Evolutionary conservation across 2,329 filamentous ascomycete genomes (phyloP), one percentile per base, ranked within the genome.

Genomic region (Alternaria ethzedia): DNA sequence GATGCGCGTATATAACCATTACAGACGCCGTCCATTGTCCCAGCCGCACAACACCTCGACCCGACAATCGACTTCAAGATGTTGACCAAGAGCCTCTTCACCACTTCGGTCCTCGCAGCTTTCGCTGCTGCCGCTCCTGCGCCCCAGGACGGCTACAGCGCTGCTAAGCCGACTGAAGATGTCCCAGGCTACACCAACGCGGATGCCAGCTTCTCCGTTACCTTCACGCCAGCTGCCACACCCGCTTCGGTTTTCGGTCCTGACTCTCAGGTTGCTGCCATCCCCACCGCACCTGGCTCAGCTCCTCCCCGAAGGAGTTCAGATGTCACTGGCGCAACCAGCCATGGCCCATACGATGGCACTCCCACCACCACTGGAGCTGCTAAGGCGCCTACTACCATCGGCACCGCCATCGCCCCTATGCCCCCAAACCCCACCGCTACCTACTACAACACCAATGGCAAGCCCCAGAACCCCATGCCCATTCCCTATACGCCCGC

Each of bases 401-500:
- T 89, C 0, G 88, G 86, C 0, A 78, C 87, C 0, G 86, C 86
- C 1, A 86, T 95, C 54, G 28, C 12, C 5, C 28, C 28, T 6
- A 32, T 32, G 28, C 28, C 28, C 28, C 28, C 28, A 32, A 32
- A 32, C 28, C 84, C 86, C 0, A 87, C 86, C 8, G 89, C 89
- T 5, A 90, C 88, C 41, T 86, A 87, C 51, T 96, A 96, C 76
- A 90, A 90, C 10, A 86, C 88, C 8, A 86, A 94, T 69, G 93
- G 93, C 12, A 75, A 85, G 59, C 87, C 94, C 1, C 87, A 91
- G 59, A 81, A 87, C n/a, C 83, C 87, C 2, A 81, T 92, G 78
- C 91, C 92, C 1, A 88, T 89, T 1, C 91, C 91, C 0, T 95
- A 90, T 80, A 87, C 86, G 0, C 93, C 92, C 0, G 86, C 84